These are phyloP conservation scores for Talaromyces sp. DNA, from an alignment of 2,329 filamentous ascomycete genomes.

Conservation along the genomic window DNA sequence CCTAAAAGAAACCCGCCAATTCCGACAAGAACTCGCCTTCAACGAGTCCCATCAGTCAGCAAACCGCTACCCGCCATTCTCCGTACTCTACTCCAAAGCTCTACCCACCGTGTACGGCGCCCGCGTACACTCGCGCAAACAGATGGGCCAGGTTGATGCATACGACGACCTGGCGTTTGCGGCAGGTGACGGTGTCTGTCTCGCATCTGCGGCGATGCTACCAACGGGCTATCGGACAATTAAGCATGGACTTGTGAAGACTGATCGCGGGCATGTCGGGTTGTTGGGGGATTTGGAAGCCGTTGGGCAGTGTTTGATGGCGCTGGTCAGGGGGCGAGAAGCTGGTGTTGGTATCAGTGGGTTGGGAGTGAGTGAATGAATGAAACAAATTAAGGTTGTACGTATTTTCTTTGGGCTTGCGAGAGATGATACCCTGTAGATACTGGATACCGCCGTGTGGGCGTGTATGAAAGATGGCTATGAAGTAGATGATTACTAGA, in stretches of 20 bases:
- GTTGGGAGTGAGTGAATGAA: constrained; percentile 38
- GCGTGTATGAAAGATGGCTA: not conserved
- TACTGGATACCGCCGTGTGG: not conserved
- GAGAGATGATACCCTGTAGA: not conserved
- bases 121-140: constrained; percentile 66
- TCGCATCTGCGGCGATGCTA: constrained; percentile 80
- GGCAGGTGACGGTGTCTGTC: constrained; percentile 81
- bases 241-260: constrained; percentile 69
- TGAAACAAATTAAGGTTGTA: not conserved
- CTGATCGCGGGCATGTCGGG: constrained; percentile 81
- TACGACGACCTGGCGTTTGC: constrained; percentile 87
- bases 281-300: constrained; percentile 79
- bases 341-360: constrained; percentile 63
- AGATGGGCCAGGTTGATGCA: constrained; percentile 69
- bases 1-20: constrained; percentile 64
- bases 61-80: constrained; percentile 78
- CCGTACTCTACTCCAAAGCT: constrained; percentile 80
- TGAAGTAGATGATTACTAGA: not conserved
- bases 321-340: constrained; percentile 61
- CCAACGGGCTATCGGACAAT: constrained; percentile 73
- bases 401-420: not conserved
- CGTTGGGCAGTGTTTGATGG: constrained; percentile 68
- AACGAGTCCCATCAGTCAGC: constrained; percentile 52
- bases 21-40: constrained; percentile 71
- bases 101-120: constrained; percentile 82